A percentile compares a stretch with the other conserved stretches of the same genome.
Evolutionary conservation across 2,329 filamentous ascomycete genomes (phyloP).

Genomic region (Cercospora sp.): DNA sequence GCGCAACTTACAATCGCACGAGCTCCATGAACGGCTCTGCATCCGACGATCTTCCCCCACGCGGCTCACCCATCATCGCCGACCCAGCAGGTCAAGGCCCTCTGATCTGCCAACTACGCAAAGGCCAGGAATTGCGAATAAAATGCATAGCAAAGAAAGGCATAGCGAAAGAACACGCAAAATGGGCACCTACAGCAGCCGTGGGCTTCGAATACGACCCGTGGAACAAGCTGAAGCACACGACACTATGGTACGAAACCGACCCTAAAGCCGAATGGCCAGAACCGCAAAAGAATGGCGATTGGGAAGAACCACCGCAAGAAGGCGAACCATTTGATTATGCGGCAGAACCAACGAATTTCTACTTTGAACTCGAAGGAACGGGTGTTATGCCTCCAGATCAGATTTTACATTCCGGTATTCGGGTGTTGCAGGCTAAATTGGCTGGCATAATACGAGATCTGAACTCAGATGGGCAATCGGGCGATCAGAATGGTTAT

Average conservation of each 20-base stretch:
- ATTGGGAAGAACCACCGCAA: conserved; percentile 74
- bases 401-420: conserved; percentile 82
- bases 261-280: conserved; percentile 49
- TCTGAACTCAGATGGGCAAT: conserved; percentile 55
- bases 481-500: conserved; percentile 56
- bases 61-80: conserved; percentile 75
- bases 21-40: conserved; percentile 61
- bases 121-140: conserved; percentile 85
- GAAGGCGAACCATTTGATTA: conserved; percentile 90
- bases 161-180: conserved; percentile 97
- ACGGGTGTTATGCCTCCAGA: conserved; percentile 87
- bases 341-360: conserved; percentile 73
- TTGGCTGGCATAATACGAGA: conserved; percentile 75
- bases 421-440: conserved; percentile 86
- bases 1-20: conserved; percentile 71
- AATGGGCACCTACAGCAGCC: conserved; percentile 91
- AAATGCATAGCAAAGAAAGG: conserved; percentile 96
- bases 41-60: conserved; percentile 53
- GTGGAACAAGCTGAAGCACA: conserved; percentile 89
- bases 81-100: conserved; percentile 80
- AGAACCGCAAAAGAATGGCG: conserved; percentile 57
- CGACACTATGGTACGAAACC: conserved; percentile 93
- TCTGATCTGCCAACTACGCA: conserved; percentile 85
- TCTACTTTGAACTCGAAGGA: conserved; percentile 93
- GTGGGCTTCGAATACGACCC: conserved; percentile 98